phyloP scores from a whole-genome alignment of 345 rosid species.

The Lagerstroemia speciosa region DNA sequence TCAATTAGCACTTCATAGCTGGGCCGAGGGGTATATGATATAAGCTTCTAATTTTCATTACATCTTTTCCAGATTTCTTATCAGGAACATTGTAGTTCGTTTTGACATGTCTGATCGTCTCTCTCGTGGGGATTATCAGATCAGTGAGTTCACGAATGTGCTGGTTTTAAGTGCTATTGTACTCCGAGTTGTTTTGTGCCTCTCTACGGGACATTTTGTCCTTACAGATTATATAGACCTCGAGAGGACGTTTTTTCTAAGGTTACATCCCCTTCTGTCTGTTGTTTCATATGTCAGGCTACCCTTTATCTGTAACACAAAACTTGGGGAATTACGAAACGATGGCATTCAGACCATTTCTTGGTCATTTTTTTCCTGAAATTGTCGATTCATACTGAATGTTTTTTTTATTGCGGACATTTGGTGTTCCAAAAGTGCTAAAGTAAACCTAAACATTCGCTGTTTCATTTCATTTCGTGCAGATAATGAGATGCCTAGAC shows the following conservation, averaged over 20 bases:
- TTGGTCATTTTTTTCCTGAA: background rate
- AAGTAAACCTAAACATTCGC: no score
- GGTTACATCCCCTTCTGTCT: no score
- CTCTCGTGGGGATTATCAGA: background rate
- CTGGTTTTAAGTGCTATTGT: background rate
- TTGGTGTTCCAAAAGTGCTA: no score
- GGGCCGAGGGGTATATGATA: background rate
- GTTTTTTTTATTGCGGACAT: no score
- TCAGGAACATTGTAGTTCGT: background rate
- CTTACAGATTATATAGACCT: no score
- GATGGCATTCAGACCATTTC: background rate
- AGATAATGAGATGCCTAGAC: no score
- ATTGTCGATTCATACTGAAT: no score
- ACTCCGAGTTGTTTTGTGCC: no score
- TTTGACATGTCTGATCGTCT: background rate
- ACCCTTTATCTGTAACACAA: background rate
- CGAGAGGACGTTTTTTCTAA: no score
- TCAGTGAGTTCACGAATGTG: background rate
- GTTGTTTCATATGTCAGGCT: background rate
- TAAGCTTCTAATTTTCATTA: background rate
- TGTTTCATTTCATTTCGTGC: no score
- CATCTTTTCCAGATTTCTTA: background rate
- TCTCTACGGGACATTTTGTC: no score
- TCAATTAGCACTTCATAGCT: slow-evolving; percentile 4
- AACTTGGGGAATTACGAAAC: background rate